Base-by-base conservation (phyloP, 768 basidiomycete genomes). In the Pisolithus albus region DNA sequence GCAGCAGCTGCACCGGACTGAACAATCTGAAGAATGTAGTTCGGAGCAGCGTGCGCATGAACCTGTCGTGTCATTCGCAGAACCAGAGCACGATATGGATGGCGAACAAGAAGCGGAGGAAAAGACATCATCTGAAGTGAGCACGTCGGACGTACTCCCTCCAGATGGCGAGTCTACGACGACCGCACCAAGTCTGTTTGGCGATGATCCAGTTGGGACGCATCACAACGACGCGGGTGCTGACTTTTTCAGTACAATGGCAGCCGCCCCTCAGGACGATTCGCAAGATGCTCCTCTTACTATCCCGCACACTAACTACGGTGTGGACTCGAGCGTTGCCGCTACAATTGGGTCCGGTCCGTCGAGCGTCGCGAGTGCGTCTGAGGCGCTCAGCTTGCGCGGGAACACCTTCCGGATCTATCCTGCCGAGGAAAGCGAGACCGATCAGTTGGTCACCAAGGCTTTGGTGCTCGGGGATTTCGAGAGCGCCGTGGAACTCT, bases 401-500 rank as follows among this genome's bases (percentile, higher is more conserved):
- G 83, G 74, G 56, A 86, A 84, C 57, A 86, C 84, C 2, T 99
- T 99, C 77, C 84, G 77, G 68, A 94, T 98, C 56, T 95, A 93
- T 63, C 90, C 93, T 0, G 62, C 72, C 8, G 87, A 92, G 39
- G 93, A 95, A 67, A 85, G 84, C 9, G 88, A 95, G 55, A 83
- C 84, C 0, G 94, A 98, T 61, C 76, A 83, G 18, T 75, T 99
- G 15, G 78, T 98, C 57, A 96, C 95, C 1, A 91, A 91, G 62
- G 89, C 95, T 2, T 77, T 98, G 37, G 92, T 99, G 2, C 75
- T 98, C 9, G 95, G 96, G n/a, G 94, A 99, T 66, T 98, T 97
- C 56, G 79, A 82, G 59, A 86, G 84, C 15, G 95, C 96, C 1
- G 96, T 98, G 16, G 83, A 88, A 2, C 75, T 98, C 2, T 96